These are phyloP conservation scores for Beauveria caledonica DNA, from an alignment of 2,329 filamentous ascomycete species.

Conservation along the genomic window DNA sequence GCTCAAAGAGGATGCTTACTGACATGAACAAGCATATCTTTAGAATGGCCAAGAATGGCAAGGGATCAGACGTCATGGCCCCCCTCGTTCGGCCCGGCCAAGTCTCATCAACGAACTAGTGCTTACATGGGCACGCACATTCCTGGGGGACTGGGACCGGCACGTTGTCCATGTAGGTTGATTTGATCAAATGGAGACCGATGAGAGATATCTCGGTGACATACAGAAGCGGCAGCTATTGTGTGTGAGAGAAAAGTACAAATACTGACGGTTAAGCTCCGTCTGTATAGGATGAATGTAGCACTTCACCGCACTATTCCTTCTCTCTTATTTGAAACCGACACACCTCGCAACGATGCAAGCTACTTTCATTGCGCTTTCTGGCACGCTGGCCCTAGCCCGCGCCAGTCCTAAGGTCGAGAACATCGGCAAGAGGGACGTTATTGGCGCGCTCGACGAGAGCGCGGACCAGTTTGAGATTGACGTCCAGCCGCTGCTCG, in stretches of 20 bases:
- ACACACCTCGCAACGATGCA: background rate
- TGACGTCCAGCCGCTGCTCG: slow-evolving; percentile 28
- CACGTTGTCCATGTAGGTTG: background rate
- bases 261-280: background rate
- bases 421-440: slow-evolving; percentile 16
- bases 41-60: background rate
- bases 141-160: background rate
- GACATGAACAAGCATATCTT: background rate
- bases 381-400: slow-evolving; percentile 13
- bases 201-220: background rate
- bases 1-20: background rate
- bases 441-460: slow-evolving; percentile 23
- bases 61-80: background rate
- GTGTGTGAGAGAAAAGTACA: background rate
- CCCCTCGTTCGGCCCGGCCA: background rate
- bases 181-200: background rate
- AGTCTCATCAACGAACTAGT: background rate
- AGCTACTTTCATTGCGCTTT: background rate
- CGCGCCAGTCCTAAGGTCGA: slow-evolving; percentile 14
- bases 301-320: background rate
- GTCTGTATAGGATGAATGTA: background rate
- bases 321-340: background rate
- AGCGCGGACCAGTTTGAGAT: slow-evolving; percentile 26
- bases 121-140: slow-evolving; percentile 3
- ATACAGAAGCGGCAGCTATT: background rate